Evolutionary conservation across 306 rosid genomes (phyloP).

Genomic region (Dryas drummondii): DNA sequence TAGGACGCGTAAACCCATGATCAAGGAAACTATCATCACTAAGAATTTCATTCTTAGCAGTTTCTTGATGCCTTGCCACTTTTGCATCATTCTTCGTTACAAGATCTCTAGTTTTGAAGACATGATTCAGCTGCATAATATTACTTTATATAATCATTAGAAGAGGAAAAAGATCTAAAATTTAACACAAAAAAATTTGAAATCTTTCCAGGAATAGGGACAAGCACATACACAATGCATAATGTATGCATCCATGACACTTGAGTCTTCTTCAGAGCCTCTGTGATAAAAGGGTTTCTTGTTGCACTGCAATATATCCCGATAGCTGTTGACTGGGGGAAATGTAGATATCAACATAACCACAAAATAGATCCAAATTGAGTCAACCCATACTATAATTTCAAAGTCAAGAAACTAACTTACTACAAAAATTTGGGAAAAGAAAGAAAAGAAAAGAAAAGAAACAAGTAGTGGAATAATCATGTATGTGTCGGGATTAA

Average conservation of each 20-base stretch:
- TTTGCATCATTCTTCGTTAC: slow-evolving; percentile 71
- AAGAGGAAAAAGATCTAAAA: slow-evolving; percentile 4
- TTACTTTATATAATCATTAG: slow-evolving; percentile 16
- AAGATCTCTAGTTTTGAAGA: slow-evolving; percentile 70
- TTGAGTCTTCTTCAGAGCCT: slow-evolving; percentile 64
- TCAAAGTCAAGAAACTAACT: background rate
- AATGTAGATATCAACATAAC: background rate
- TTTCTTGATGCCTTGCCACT: slow-evolving; percentile 50
- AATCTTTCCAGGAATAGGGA: slow-evolving; percentile 6
- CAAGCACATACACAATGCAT: slow-evolving; percentile 73
- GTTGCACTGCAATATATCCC: slow-evolving; percentile 73
- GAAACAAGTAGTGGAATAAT: background rate
- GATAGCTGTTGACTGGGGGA: slow-evolving; percentile 74
- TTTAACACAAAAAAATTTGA: background rate
- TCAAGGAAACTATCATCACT: slow-evolving; percentile 60
- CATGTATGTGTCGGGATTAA: background rate
- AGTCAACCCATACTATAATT: background rate
- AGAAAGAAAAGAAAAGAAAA: background rate
- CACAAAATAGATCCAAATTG: background rate
- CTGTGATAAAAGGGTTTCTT: slow-evolving; percentile 85
- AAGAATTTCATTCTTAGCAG: slow-evolving; percentile 31
- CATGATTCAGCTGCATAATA: slow-evolving; percentile 78
- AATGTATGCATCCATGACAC: slow-evolving; percentile 74
- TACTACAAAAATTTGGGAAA: background rate
- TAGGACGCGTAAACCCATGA: slow-evolving; percentile 95